Evolutionary conservation across 257 asterid species (phyloP).

Genomic region (Capsicum pubescens): DNA sequence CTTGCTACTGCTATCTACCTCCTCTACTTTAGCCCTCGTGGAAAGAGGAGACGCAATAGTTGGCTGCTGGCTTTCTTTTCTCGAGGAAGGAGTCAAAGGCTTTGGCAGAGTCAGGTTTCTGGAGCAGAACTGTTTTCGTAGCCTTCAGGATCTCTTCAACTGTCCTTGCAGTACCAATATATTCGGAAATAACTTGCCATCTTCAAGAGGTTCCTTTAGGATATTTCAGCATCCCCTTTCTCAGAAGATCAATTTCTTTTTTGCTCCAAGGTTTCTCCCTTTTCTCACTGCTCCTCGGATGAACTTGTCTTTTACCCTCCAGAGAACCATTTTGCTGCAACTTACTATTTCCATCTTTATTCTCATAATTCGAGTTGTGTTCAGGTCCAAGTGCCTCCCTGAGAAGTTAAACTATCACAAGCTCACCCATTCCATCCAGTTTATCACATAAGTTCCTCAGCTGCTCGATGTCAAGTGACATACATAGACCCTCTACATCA

Average conservation of each 20-base stretch:
- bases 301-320: constrained; percentile 43
- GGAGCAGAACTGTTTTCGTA: constrained; percentile 90
- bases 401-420: constrained; percentile 58
- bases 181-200: constrained; percentile 97
- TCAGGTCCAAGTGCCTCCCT: constrained; percentile 46
- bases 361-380: constrained; percentile 48
- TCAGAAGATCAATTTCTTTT: constrained; percentile 90
- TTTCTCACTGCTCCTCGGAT: constrained; percentile 52
- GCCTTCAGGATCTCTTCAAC: constrained; percentile 98
- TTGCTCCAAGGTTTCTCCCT: constrained; percentile 75
- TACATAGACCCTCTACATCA: constrained; percentile 73
- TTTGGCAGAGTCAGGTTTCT: constrained; percentile 89
- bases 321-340: constrained; percentile 62
- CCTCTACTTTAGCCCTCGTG: constrained; percentile 66
- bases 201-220: constrained; percentile 96
- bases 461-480: constrained; percentile 75
- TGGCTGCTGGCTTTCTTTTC: constrained; percentile 76
- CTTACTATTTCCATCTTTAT: constrained; percentile 47
- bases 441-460: constrained; percentile 64
- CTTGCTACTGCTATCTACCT: constrained; percentile 38
- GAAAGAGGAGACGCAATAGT: constrained; percentile 86
- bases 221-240: constrained; percentile 83
- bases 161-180: constrained; percentile 78
- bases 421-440: constrained; percentile 65
- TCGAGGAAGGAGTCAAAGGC: constrained; percentile 96